Percentiles rank a stretch among this genome's conserved stretches.
Evolutionary conservation across 2,329 filamentous ascomycete genomes (phyloP).

Genomic region (Penicillium sp.): DNA sequence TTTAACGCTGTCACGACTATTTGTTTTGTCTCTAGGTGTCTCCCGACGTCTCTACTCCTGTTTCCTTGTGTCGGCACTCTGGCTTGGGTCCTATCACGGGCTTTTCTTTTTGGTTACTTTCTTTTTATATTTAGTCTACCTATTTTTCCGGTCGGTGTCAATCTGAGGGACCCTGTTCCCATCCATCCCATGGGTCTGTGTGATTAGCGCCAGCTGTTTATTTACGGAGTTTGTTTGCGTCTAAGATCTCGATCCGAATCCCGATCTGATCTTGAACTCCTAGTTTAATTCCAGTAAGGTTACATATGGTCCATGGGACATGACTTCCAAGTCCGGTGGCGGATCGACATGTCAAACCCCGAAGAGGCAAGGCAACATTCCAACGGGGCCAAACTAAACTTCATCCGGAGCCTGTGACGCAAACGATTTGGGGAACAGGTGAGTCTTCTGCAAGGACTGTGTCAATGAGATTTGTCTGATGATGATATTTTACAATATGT

Average conservation of each 20-base stretch:
- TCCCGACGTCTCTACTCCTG: slow-evolving; percentile 2
- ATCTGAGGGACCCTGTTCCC: background rate
- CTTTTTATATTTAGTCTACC: background rate
- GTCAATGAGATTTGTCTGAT: background rate
- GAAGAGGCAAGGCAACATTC: slow-evolving; percentile 22
- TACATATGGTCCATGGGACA: slow-evolving; percentile 8
- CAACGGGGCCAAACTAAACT: slow-evolving; percentile 21
- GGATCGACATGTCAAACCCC: slow-evolving; percentile 23
- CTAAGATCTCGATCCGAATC: background rate
- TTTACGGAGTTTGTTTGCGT: slow-evolving; percentile 24
- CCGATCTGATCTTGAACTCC: background rate
- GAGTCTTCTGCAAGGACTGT: background rate
- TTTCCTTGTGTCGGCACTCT: slow-evolving; percentile 2
- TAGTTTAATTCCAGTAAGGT: slow-evolving; percentile 6
- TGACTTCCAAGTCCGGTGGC: background rate
- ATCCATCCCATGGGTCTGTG: slow-evolving; percentile 12
- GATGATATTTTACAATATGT: background rate
- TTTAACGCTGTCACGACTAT: slow-evolving; percentile 20
- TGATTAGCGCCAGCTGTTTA: slow-evolving; percentile 19
- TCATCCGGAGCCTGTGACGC: slow-evolving; percentile 25
- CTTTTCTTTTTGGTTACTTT: background rate
- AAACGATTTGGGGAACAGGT: slow-evolving; percentile 13
- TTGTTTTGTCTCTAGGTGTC: slow-evolving; percentile 9
- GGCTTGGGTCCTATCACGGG: background rate
- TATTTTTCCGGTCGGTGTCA: background rate